These are phyloP conservation scores for Tylopilus sp. DNA, from an alignment of 768 basidiomycete genomes.

Conservation along the genomic window DNA sequence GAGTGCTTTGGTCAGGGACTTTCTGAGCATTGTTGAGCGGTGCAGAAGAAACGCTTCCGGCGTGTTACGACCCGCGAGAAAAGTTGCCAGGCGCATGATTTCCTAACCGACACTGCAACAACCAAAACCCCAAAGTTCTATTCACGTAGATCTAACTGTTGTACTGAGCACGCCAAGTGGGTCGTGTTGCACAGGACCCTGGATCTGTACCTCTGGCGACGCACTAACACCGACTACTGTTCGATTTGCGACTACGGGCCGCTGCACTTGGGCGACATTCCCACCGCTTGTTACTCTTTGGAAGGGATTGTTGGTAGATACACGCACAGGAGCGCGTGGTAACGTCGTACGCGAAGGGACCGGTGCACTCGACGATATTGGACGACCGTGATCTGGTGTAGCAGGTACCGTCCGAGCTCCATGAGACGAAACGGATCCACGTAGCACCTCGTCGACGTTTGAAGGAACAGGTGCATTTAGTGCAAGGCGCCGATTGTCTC, in stretches of 20 bases:
- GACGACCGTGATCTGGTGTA: slow-evolving; percentile 11
- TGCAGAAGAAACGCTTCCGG: slow-evolving; percentile 7
- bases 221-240: slow-evolving; percentile 1
- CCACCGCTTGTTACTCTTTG: slow-evolving; percentile 18
- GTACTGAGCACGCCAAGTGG: slow-evolving; percentile 27
- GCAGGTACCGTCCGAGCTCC: slow-evolving; percentile 2
- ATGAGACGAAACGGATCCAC: slow-evolving; percentile 19
- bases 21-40: slow-evolving; percentile 55
- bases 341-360: slow-evolving; percentile 12
- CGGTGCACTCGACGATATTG: slow-evolving; percentile 12
- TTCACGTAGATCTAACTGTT: background rate
- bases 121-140: no score
- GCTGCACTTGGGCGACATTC: background rate
- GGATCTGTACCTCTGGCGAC: slow-evolving; percentile 9
- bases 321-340: slow-evolving; percentile 24
- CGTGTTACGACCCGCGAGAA: slow-evolving; percentile 14
- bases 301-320: slow-evolving; percentile 30
- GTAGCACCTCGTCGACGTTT: slow-evolving; percentile 22
- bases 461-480: slow-evolving; percentile 9
- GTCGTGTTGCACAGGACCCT: slow-evolving; percentile 21
- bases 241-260: slow-evolving; percentile 1
- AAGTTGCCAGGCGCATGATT: slow-evolving; percentile 16
- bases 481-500: slow-evolving; percentile 16
- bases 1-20: slow-evolving; percentile 43
- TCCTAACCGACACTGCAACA: no score